Percentiles rank a stretch among this genome's conserved stretches.
Evolutionary conservation across 257 asterid genomes (phyloP).

Genomic region (Penstemon barbatus): DNA sequence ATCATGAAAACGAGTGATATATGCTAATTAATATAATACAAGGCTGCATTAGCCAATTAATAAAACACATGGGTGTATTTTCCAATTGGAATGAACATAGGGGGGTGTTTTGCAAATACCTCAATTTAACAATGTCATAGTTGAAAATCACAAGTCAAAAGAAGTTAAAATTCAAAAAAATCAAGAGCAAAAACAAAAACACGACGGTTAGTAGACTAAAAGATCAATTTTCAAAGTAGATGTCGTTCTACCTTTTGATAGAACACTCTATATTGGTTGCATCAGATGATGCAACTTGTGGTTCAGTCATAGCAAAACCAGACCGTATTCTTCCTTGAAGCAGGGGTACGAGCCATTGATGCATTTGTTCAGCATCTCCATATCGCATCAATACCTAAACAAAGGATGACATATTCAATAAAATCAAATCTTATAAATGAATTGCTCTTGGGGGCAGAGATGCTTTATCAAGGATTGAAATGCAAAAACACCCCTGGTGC

Average conservation of each 20-base stretch:
- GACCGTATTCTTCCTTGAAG: constrained; percentile 88
- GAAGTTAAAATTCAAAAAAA: background rate
- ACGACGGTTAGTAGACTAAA: background rate
- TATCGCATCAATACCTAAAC: constrained; percentile 84
- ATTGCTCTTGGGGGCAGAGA: background rate
- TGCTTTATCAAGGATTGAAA: background rate
- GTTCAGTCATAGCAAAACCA: constrained; percentile 99
- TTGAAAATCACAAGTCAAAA: background rate
- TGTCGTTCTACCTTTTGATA: constrained; percentile 58
- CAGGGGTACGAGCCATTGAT: constrained; percentile 83
- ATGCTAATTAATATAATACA: too few species aligned
- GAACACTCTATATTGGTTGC: constrained; percentile 97
- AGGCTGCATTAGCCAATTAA: too few species aligned
- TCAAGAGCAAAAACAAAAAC: constrained; percentile 8
- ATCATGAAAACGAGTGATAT: too few species aligned
- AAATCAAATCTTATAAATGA: background rate
- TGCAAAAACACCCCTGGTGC: too few species aligned
- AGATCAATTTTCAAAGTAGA: background rate
- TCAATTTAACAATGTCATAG: too few species aligned
- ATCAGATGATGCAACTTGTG: constrained; percentile 97
- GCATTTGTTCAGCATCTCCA: constrained; percentile 79
- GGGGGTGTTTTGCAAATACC: too few species aligned
- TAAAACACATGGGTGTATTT: too few species aligned
- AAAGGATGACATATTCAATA: background rate
- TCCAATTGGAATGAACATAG: too few species aligned